These are phyloP conservation scores for Nicotiana undulata DNA, from an alignment of 257 asterid species.

Conservation along the genomic window DNA sequence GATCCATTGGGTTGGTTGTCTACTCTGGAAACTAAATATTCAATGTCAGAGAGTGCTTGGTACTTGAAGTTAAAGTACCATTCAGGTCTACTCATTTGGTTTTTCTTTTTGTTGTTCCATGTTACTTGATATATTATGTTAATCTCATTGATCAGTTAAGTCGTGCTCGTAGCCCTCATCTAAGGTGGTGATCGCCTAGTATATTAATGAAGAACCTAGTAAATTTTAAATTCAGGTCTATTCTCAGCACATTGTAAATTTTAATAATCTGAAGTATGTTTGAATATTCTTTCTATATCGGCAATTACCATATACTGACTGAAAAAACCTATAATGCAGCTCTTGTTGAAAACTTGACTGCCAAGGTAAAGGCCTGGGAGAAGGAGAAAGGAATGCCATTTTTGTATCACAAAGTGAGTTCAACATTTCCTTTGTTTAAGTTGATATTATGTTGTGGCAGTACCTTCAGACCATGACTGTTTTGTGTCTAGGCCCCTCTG, in stretches of 20 bases:
- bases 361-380: slow-evolving; percentile 71
- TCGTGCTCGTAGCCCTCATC: not conserved
- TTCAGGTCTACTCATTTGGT: not conserved
- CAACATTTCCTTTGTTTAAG: not conserved
- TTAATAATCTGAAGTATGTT: not conserved
- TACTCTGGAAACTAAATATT: not conserved
- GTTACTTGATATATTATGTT: not conserved
- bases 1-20: not conserved
- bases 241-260: no score
- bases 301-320: slow-evolving; percentile 9
- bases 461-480: slow-evolving; percentile 1
- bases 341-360: slow-evolving; percentile 51
- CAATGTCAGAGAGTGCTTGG: not conserved
- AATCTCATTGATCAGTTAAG: not conserved
- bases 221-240: no score
- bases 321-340: slow-evolving; percentile 36
- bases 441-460: slow-evolving; percentile 1
- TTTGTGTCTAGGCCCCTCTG: slow-evolving; percentile 42
- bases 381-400: slow-evolving; percentile 60
- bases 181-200: not conserved
- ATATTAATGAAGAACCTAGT: no score
- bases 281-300: not conserved
- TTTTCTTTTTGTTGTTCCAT: not conserved
- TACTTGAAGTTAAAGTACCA: not conserved
- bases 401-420: slow-evolving; percentile 47